Percentiles rank a stretch among this genome's conserved stretches.
These are phyloP conservation scores for Fragilaria crotonensis DNA, from an alignment of 108 stramenopile genomes.

Conservation along the genomic window DNA sequence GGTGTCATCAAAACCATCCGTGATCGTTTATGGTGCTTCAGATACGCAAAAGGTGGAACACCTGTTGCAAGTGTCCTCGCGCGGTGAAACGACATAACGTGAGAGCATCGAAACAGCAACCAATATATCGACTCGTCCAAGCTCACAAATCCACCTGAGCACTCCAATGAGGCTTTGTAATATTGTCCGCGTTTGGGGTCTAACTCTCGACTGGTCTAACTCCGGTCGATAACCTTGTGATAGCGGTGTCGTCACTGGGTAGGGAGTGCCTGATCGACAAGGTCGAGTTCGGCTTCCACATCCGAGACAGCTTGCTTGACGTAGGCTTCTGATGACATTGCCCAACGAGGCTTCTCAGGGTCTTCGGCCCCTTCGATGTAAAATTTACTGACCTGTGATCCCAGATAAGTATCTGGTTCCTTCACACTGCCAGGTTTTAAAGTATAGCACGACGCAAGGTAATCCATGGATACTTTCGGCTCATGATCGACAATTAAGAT, in stretches of 20 bases:
- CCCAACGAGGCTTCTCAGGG: conserved; percentile 1
- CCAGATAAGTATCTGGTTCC: background rate
- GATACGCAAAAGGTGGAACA: conserved; percentile 25
- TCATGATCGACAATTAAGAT: too few species aligned
- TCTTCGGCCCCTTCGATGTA: background rate
- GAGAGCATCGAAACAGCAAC: conserved; percentile 19
- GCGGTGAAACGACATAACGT: conserved; percentile 11
- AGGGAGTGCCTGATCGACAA: too few species aligned
- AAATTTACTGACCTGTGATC: background rate
- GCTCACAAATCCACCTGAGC: conserved; percentile 17
- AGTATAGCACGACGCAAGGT: background rate
- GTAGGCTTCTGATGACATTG: conserved; percentile 12
- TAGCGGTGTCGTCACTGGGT: too few species aligned
- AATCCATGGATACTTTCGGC: too few species aligned
- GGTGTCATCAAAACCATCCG: conserved; percentile 16
- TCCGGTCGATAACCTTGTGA: conserved; percentile 18
- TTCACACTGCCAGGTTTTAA: background rate
- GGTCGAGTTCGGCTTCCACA: conserved; percentile 11
- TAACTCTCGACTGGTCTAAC: conserved; percentile 13
- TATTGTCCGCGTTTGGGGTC: conserved; percentile 7
- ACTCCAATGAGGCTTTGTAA: conserved; percentile 26
- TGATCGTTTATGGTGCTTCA: conserved; percentile 10
- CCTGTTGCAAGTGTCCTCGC: conserved; percentile 27
- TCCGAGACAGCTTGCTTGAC: conserved; percentile 12
- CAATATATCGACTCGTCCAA: conserved; percentile 17